phyloP scores from a whole-genome alignment of 1,284 basidiomycete species.

The Ceratobasidium sp. region DNA sequence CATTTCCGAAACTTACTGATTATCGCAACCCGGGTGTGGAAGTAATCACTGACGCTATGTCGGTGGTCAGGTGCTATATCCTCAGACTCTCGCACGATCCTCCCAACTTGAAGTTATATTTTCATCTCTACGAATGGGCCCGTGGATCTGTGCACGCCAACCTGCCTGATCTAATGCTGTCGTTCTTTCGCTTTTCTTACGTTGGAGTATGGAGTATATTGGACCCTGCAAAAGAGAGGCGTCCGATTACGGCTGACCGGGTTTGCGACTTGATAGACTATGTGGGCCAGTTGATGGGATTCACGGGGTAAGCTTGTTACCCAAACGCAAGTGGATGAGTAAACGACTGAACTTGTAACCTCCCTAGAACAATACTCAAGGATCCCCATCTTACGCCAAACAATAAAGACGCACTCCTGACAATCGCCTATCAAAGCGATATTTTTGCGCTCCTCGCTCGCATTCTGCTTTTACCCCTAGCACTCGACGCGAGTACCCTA shows the following conservation, averaged over 20 bases:
- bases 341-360: not conserved
- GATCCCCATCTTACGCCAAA: not conserved
- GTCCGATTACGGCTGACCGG: not conserved
- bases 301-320: not conserved
- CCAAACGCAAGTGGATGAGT: not conserved
- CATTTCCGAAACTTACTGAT: too few relatives aligned
- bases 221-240: not conserved
- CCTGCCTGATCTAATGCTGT: constrained; percentile 6
- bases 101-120: not conserved
- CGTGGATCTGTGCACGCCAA: not conserved
- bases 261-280: constrained; percentile 9
- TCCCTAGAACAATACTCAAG: not conserved
- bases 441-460: not conserved
- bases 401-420: not conserved
- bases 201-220: not conserved
- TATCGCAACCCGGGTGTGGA: too few relatives aligned
- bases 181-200: constrained; percentile 13
- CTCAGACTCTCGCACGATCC: not conserved
- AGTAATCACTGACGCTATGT: not conserved
- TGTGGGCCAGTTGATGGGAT: not conserved
- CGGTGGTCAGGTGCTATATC: not conserved
- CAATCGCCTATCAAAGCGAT: not conserved
- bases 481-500: not conserved
- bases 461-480: not conserved
- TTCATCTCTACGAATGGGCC: constrained; percentile 14